Percentiles rank a stretch among this genome's conserved stretches.
Conservation (phyloP, 371 early-diverging fungal species). For the Apophysomyces variabilis region DNA sequence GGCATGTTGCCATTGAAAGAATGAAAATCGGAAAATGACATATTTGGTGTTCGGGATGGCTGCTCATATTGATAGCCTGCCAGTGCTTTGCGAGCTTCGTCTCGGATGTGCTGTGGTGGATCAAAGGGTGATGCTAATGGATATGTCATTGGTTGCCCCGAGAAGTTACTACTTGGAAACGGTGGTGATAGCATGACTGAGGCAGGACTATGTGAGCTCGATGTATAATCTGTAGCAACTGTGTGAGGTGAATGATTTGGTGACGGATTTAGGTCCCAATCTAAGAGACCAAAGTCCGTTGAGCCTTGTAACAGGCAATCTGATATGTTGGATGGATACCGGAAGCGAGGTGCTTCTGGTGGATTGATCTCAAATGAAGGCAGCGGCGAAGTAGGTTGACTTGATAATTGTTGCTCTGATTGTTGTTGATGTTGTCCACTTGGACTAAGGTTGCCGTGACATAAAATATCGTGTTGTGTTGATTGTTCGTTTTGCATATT, state of each 20-base stretch:
- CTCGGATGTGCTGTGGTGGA: constrained; percentile 7
- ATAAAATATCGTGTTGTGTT: constrained; percentile 32
- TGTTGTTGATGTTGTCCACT: constrained; percentile 15
- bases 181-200: not conserved
- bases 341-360: constrained; percentile 33
- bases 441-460: constrained; percentile 34
- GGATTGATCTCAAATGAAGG: constrained; percentile 13
- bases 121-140: not conserved
- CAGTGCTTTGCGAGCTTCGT: constrained; percentile 4
- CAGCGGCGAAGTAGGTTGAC: not conserved
- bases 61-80: not conserved
- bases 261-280: constrained; percentile 2
- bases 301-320: not conserved
- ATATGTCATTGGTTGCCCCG: not conserved
- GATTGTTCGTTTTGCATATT: constrained; percentile 26
- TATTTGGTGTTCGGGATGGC: not conserved
- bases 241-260: constrained; percentile 1
- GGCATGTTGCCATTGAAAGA: constrained; percentile 16
- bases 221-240: constrained; percentile 5
- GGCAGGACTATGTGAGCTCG: constrained; percentile 1
- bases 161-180: not conserved
- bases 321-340: constrained; percentile 19
- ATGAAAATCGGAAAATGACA: not conserved
- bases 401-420: not conserved
- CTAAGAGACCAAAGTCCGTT: constrained; percentile 1